Evolutionary conservation across 257 asterid species (phyloP), one percentile per base, ranked within the genome.

Genomic region (Solanum paucissectum): DNA sequence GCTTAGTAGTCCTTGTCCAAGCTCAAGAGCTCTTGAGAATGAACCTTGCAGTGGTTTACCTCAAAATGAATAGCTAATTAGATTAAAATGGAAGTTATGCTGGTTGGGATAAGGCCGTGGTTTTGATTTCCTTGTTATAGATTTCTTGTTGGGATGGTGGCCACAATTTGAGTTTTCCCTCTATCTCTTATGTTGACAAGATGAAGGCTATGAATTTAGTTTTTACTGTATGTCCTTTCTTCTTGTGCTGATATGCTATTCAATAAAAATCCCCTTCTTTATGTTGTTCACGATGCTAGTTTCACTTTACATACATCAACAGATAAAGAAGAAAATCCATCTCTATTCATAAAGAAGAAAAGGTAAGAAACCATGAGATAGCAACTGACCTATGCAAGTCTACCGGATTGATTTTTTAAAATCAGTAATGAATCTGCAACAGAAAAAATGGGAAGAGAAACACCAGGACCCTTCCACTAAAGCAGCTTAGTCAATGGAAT

Each of bases 1-100:
- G 92, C 91, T 94, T 64, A 90, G 68, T 55, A 92, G 94, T 66
- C 97, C 96, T 38, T 92, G 87, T 42, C 90, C 92, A 66, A 86
- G 69, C 90, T 87, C 92, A 68, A 89, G 90, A 89, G 96, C 91
- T 87, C 94, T 91, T 73, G 95, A 91, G 12, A 90, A 90, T 55
- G 92, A 92, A 68, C 92, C 89, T 87, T 89, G 92, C 92, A 90
- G 71, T 34, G 90, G 89, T 29, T 88, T 93, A 87, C 88, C 91
- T 27, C 86, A 84, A 89, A 69, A 88, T 32, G 16, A 58, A 33
- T 66, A 38, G 42, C 27, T 52, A 46, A 73, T 82, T 34, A 58
- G 87, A 82, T 37, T 72, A 46, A 40, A 9, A 55, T 32, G 44
- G 85, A 79, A 25, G 40, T 44, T 79, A 49, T 82, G 86, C 86